Conservation (phyloP, 805 yeast genomes). For the Metschnikowia continentalis region DNA sequence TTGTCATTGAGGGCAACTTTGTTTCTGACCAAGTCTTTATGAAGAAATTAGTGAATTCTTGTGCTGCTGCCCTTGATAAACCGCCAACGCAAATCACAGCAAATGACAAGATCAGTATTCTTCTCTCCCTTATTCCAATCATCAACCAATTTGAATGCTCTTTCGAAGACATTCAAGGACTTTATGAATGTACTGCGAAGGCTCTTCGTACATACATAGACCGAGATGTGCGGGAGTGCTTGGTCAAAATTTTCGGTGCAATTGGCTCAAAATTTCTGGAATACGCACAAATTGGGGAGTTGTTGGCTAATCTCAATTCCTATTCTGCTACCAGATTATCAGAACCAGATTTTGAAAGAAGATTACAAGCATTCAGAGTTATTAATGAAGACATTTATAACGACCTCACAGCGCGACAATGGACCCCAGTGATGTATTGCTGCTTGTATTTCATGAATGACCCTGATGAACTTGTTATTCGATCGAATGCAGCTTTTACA, state of each 20-base stretch:
- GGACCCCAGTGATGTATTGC: constrained; percentile 75
- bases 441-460: constrained; percentile 70
- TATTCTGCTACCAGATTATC: constrained; percentile 57
- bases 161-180: constrained; percentile 45
- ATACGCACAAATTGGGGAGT: constrained; percentile 38
- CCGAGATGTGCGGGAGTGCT: constrained; percentile 53
- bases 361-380: constrained; percentile 61
- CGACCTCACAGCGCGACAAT: constrained; percentile 49
- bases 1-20: constrained; percentile 54
- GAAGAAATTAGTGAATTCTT: constrained; percentile 49
- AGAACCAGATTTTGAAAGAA: constrained; percentile 74
- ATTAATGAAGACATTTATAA: constrained; percentile 55
- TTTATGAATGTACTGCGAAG: constrained; percentile 50
- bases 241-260: constrained; percentile 56
- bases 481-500: constrained; percentile 69
- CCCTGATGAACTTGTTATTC: constrained; percentile 71
- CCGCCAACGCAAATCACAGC: constrained; percentile 49
- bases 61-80: constrained; percentile 57
- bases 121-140: constrained; percentile 54
- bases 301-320: constrained; percentile 68
- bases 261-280: constrained; percentile 52
- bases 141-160: constrained; percentile 51
- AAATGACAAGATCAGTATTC: constrained; percentile 51
- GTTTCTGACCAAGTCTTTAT: constrained; percentile 54
- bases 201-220: constrained; percentile 59